Conservation (phyloP, 257 asterid species). For the Plantago elongata region DNA sequence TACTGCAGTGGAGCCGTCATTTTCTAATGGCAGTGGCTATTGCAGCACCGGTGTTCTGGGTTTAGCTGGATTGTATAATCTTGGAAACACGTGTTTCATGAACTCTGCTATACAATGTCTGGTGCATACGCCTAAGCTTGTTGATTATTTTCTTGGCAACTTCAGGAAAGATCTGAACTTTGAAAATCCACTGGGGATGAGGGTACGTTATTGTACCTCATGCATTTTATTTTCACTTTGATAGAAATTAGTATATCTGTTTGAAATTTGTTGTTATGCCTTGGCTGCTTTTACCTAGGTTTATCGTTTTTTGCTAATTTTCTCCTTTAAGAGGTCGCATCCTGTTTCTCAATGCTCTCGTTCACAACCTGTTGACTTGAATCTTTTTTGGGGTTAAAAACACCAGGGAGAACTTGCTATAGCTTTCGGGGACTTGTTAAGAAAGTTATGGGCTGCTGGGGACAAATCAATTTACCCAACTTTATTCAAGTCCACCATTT, state of each 20-base stretch:
- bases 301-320: too few species aligned
- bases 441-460: constrained; percentile 71
- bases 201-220: constrained; percentile 32
- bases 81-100: constrained; percentile 53
- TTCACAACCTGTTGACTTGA: constrained; percentile 7
- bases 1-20: constrained; percentile 25
- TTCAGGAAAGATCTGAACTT: constrained; percentile 57
- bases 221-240: neutral
- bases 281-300: too few species aligned
- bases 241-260: neutral
- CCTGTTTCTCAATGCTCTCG: neutral
- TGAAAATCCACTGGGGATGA: constrained; percentile 64
- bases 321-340: too few species aligned
- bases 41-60: constrained; percentile 34
- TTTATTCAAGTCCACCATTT: constrained; percentile 51
- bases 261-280: too few species aligned
- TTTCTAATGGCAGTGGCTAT: constrained; percentile 19
- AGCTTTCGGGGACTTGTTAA: constrained; percentile 60
- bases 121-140: constrained; percentile 55
- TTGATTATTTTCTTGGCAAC: constrained; percentile 67
- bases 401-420: constrained; percentile 68
- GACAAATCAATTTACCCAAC: constrained; percentile 40
- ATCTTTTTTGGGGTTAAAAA: neutral
- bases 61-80: constrained; percentile 55
- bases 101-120: constrained; percentile 51